These are phyloP conservation scores for Tetrastigma voinierianum DNA, from an alignment of 164 flowering plant genomes.

Conservation along the genomic window DNA sequence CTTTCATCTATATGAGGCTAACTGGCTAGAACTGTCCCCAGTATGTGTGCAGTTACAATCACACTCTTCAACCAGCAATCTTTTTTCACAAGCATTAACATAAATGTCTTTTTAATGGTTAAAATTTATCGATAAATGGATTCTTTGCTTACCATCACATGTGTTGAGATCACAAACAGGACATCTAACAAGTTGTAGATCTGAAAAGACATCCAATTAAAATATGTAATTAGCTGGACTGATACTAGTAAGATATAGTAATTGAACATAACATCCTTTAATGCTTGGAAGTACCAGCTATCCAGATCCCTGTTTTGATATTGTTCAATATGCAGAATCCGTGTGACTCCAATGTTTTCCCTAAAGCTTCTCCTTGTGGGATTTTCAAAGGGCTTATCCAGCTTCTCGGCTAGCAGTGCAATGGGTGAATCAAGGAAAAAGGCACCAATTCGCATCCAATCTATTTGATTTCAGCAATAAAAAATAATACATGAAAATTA, in stretches of 20 bases:
- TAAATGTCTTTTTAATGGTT: no score
- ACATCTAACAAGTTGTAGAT: constrained; percentile 91
- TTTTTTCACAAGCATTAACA: no score
- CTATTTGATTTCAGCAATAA: constrained; percentile 32
- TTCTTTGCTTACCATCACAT: constrained; percentile 73
- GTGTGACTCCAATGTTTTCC: constrained; percentile 41
- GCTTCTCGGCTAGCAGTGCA: constrained; percentile 60
- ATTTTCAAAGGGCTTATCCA: constrained; percentile 27
- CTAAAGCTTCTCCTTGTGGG: constrained; percentile 29
- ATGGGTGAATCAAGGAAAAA: constrained; percentile 61
- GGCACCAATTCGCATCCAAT: constrained; percentile 96
- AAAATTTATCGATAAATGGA: no score
- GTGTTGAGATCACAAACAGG: constrained; percentile 88
- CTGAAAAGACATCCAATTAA: constrained; percentile 34
- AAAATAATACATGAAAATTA: not conserved
- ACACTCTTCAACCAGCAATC: no score
- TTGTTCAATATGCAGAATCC: constrained; percentile 59
- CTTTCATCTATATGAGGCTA: no score
- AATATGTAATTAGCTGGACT: not conserved
- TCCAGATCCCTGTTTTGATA: constrained; percentile 83
- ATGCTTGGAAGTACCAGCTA: constrained; percentile 53
- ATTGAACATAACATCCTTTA: constrained; percentile 4
- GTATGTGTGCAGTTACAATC: no score
- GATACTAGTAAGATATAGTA: not conserved
- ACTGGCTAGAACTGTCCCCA: no score